Percentiles rank a stretch among this genome's conserved stretches.
Conservation (phyloP, 2,329 filamentous ascomycete genomes). For the Cadophora malorum region DNA sequence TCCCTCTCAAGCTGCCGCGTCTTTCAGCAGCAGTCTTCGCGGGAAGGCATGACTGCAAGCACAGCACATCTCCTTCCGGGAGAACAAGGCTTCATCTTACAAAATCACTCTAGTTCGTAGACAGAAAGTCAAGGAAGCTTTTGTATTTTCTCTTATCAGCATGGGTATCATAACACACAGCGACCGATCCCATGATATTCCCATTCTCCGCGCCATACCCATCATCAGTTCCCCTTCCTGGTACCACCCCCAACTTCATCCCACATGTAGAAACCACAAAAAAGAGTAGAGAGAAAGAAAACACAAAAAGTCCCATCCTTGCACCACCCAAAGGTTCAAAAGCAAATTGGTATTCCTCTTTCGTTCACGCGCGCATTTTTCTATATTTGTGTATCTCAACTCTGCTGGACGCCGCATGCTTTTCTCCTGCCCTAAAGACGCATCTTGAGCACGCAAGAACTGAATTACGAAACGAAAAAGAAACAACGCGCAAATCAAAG, state of each 20-base stretch:
- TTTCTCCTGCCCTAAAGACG: slow-evolving; percentile 33
- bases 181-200: slow-evolving; percentile 15
- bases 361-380: slow-evolving; percentile 38
- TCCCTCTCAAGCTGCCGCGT: not conserved
- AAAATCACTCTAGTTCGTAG: not conserved
- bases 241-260: slow-evolving; percentile 22
- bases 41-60: not conserved
- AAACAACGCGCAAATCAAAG: slow-evolving; percentile 37
- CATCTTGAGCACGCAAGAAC: slow-evolving; percentile 14
- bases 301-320: not conserved
- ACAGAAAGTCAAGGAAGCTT: slow-evolving; percentile 29
- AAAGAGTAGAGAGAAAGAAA: slow-evolving; percentile 28
- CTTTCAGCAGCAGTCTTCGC: not conserved
- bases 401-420: slow-evolving; percentile 36
- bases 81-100: not conserved
- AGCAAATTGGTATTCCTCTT: slow-evolving; percentile 46
- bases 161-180: slow-evolving; percentile 40
- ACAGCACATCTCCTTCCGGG: not conserved
- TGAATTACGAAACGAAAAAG: slow-evolving; percentile 26
- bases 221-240: slow-evolving; percentile 21
- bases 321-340: slow-evolving; percentile 31
- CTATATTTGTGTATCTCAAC: slow-evolving; percentile 40
- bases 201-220: slow-evolving; percentile 17
- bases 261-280: slow-evolving; percentile 19
- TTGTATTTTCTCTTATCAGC: slow-evolving; percentile 30